A percentile compares a stretch with the other conserved stretches of the same genome.
Conservation (phyloP, 495 filamentous ascomycete genomes). For the Talaromyces ruber region DNA sequence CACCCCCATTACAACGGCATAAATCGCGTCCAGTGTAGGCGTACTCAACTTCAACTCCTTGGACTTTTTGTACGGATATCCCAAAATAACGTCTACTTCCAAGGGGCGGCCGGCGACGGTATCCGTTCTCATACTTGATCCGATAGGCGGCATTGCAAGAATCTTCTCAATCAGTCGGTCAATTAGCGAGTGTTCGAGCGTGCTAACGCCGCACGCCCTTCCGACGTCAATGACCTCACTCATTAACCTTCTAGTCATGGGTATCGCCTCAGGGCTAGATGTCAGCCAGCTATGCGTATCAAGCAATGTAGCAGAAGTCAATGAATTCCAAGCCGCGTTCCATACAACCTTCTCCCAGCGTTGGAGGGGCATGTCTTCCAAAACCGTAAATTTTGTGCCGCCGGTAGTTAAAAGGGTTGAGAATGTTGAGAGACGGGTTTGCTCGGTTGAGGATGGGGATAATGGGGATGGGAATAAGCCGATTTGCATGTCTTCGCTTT, state of each 20-base stretch:
- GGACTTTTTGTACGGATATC: constrained; percentile 40
- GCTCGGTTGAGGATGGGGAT: constrained; percentile 14
- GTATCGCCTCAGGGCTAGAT: constrained; percentile 31
- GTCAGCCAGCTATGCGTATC: constrained; percentile 40
- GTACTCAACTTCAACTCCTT: constrained; percentile 38
- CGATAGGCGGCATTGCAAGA: constrained; percentile 29
- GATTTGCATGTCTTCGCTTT: constrained; percentile 37
- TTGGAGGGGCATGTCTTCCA: constrained; percentile 35
- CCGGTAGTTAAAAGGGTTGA: constrained; percentile 26
- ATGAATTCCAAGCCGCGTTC: constrained; percentile 47
- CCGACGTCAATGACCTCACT: constrained; percentile 40
- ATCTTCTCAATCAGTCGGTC: constrained; percentile 35
- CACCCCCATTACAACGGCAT: constrained; percentile 31
- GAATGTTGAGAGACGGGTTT: constrained; percentile 27
- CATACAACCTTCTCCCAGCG: constrained; percentile 49
- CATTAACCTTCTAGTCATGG: constrained; percentile 36
- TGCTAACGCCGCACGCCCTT: constrained; percentile 27
- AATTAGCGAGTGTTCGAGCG: constrained; percentile 26
- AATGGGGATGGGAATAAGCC: constrained; percentile 35
- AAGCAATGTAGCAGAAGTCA: constrained; percentile 42
- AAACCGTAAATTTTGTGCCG: constrained; percentile 27
- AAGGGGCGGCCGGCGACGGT: constrained; percentile 36
- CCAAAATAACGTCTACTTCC: constrained; percentile 51
- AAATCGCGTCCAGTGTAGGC: constrained; percentile 39
- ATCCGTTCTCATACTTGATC: constrained; percentile 50